Evolutionary conservation across 2,329 filamentous ascomycete genomes (phyloP).

Genomic region (Emericellopsis atlantica): DNA sequence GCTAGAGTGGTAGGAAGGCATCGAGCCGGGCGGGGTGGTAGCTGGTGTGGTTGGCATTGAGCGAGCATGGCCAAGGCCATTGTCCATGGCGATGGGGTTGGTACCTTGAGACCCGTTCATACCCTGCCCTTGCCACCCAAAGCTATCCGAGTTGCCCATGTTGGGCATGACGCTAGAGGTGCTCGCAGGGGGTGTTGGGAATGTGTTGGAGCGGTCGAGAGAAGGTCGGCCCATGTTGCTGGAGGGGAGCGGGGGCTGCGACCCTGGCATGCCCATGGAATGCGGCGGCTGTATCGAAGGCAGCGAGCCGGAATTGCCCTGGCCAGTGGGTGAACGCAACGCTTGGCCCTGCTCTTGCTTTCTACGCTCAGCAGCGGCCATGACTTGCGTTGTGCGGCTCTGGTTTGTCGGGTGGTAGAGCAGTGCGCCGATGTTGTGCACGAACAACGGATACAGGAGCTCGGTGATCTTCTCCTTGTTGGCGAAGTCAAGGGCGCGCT

Average conservation of each 20-base stretch:
- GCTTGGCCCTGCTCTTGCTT: slow-evolving; percentile 58
- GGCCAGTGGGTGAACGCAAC: slow-evolving; percentile 21
- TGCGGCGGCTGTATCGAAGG: slow-evolving; percentile 50
- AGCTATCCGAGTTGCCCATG: slow-evolving; percentile 65
- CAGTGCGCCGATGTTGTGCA: slow-evolving; percentile 89
- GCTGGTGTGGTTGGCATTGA: slow-evolving; percentile 88
- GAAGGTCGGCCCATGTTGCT: slow-evolving; percentile 65
- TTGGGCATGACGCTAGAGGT: slow-evolving; percentile 71
- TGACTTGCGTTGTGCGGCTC: slow-evolving; percentile 68
- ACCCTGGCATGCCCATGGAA: slow-evolving; percentile 47
- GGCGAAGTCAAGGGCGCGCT: slow-evolving; percentile 93
- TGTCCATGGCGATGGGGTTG: slow-evolving; percentile 68
- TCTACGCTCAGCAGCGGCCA: slow-evolving; percentile 71
- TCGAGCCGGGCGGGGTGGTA: slow-evolving; percentile 74
- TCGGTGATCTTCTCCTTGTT: slow-evolving; percentile 99
- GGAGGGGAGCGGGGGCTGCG: slow-evolving; percentile 43
- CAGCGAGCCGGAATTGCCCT: slow-evolving; percentile 27
- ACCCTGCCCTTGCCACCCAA: slow-evolving; percentile 60
- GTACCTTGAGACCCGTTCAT: slow-evolving; percentile 50
- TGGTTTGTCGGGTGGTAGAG: slow-evolving; percentile 91
- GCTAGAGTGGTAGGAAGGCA: slow-evolving; percentile 62
- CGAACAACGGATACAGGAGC: slow-evolving; percentile 86
- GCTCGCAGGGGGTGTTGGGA: slow-evolving; percentile 86
- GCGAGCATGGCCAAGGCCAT: slow-evolving; percentile 58
- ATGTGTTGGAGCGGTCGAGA: slow-evolving; percentile 79